Percentiles rank a stretch among this genome's conserved stretches.
Evolutionary conservation across 192 early-diverging fungal genomes (phyloP).

Genomic region (Martensiomyces pterosporus): DNA sequence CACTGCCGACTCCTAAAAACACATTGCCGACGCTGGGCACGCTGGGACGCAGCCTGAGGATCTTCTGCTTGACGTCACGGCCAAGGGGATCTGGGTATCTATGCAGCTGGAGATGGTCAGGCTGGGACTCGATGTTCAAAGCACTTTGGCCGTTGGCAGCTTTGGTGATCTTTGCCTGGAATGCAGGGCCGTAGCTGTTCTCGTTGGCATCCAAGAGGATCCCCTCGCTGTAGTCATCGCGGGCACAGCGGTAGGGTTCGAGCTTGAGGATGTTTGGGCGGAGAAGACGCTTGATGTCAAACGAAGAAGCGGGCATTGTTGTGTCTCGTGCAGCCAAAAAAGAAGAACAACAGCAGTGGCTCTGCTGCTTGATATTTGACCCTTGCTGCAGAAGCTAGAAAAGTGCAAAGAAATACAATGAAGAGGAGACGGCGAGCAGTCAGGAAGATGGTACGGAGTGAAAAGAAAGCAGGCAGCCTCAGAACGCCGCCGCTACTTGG

Average conservation of each 20-base stretch:
- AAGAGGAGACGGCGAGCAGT: too few species aligned
- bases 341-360: too few species aligned
- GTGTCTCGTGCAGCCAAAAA: too few species aligned
- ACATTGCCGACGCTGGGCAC: constrained; percentile 66
- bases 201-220: constrained; percentile 99
- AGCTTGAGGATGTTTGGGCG: constrained; percentile 79
- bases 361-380: too few species aligned
- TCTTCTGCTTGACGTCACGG: constrained; percentile 68
- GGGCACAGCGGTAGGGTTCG: constrained; percentile 94
- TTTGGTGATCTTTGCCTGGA: constrained; percentile 35
- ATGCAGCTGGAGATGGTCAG: constrained; percentile 60
- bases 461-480: too few species aligned
- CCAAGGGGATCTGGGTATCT: constrained; percentile 97
- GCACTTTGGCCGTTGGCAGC: constrained; percentile 16
- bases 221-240: constrained; percentile 93
- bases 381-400: not conserved
- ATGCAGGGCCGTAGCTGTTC: constrained; percentile 81
- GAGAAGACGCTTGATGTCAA: constrained; percentile 59
- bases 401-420: constrained; percentile 1
- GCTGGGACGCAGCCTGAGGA: constrained; percentile 64
- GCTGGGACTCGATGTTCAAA: constrained; percentile 5
- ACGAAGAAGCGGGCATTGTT: constrained; percentile 36
- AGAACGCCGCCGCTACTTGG: too few species aligned
- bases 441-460: too few species aligned
- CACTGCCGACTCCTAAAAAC: constrained; percentile 95